phyloP scores from a whole-genome alignment of 495 filamentous ascomycete genomes.

The Chaetomidium leptoderma region DNA sequence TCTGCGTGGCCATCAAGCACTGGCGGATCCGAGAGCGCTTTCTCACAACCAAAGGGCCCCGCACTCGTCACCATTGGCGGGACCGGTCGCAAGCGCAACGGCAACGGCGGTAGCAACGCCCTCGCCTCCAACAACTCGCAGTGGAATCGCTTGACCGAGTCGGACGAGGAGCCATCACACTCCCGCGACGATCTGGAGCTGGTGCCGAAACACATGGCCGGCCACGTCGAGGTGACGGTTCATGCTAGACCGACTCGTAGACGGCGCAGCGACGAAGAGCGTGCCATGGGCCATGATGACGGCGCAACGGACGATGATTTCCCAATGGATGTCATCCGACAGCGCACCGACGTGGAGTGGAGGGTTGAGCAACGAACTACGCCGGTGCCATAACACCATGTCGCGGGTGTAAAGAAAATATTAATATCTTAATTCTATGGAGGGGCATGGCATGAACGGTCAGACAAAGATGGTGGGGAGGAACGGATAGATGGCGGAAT shows the following conservation, averaged over 20 bases:
- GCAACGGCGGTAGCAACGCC: background rate
- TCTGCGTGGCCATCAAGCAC: conserved; percentile 9
- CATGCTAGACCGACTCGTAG: background rate
- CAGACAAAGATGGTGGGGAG: no score
- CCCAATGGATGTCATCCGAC: conserved; percentile 5
- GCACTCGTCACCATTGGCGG: conserved; percentile 10
- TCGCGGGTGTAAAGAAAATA: no score
- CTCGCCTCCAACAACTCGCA: background rate
- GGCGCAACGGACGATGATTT: conserved; percentile 2
- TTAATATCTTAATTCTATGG: no score
- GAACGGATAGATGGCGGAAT: no score
- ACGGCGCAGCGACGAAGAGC: background rate
- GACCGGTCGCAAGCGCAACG: background rate
- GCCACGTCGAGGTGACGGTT: background rate
- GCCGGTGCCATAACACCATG: background rate
- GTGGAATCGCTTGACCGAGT: conserved; percentile 3
- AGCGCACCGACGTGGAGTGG: conserved; percentile 10
- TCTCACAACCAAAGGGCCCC: background rate
- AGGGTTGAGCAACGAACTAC: background rate
- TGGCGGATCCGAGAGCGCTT: background rate
- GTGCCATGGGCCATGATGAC: background rate
- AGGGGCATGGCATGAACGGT: no score
- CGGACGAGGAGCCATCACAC: background rate
- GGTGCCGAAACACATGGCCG: conserved; percentile 4
- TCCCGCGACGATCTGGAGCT: conserved; percentile 4